phyloP scores from a whole-genome alignment of 306 rosid genomes.

The Potentilla sterilis region DNA sequence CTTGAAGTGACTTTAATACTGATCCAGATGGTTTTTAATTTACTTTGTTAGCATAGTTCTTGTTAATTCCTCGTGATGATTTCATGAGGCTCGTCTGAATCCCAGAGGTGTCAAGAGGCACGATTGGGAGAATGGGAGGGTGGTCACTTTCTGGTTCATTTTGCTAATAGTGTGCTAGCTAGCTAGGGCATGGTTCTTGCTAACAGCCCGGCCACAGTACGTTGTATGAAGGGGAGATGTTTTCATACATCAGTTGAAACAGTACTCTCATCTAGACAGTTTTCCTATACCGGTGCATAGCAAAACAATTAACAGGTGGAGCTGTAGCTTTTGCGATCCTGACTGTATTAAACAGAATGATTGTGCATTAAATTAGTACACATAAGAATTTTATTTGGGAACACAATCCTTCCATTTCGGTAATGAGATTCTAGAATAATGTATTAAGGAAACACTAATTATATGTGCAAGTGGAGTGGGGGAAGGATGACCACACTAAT shows the following conservation, averaged over 20 bases:
- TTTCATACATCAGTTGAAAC: background rate
- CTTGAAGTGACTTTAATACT: background rate
- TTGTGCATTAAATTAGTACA: background rate
- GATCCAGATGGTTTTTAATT: too few relatives aligned
- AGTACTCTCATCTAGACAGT: background rate
- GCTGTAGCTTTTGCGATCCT: background rate
- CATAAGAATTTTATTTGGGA: slow-evolving; percentile 15
- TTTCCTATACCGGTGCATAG: too few relatives aligned
- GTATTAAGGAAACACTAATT: background rate
- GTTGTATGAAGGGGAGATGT: background rate
- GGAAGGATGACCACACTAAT: background rate
- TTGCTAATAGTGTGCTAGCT: background rate
- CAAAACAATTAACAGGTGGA: background rate
- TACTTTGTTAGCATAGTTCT: background rate
- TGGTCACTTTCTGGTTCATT: background rate
- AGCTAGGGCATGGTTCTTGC: background rate
- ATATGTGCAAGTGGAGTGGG: slow-evolving; percentile 15
- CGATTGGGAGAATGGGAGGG: background rate
- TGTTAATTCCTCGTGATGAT: background rate
- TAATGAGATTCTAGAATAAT: background rate
- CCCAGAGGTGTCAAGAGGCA: background rate
- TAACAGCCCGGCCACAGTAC: background rate
- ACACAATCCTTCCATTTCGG: background rate
- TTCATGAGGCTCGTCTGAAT: background rate
- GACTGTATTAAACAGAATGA: background rate